Base-by-base conservation (phyloP, 108 stramenopile species). In the Nannochloropsis granulata region DNA sequence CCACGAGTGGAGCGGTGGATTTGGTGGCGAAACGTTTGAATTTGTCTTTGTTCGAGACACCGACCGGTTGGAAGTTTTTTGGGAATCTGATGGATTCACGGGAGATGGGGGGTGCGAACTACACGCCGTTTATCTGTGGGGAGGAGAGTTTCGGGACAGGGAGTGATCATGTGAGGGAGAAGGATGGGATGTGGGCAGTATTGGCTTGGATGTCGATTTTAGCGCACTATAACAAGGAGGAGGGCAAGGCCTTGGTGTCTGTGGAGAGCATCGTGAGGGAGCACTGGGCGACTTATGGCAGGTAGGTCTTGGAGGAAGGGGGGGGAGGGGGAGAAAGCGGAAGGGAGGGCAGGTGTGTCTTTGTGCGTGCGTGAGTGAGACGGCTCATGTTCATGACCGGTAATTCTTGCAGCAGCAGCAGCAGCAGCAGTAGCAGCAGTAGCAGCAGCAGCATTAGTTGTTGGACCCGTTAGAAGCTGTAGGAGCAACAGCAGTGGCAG, bases 61-160 rank as follows among this genome's bases (percentile, higher is more conserved):
- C 99, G 21, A 99, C 99, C 80, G 99, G 99, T 80, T 99, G 99
- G 99, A 99, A 99, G 91, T 99, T 95, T 91, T 99, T 99, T 83
- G 98, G 98, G 83, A 99, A 99, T 92, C 90, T 98, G 82, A 99
- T 99, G 99, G 97, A 98, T 89, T 96, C 95, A 87, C 96, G 96
- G 90, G 94, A 79, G n/a, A 46, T 44, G 88, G 92, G 92, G 34
- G 95, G 93, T 24, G 91, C 90, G 81, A 95, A 99, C 89, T 98
- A 96, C 91, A 95, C 95, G 81, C 99, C 99, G n/a, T 95, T 99
- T 88, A 94, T 99, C 87, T 99, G 99, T 89, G 99, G 99, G 43
- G 99, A 99, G 88, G 99, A 99, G 88, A 94, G 94, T 86, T 99
- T 99, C 87, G 99, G 99, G 79, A 99, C 98, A 45, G 99, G 99